Base-by-base conservation (phyloP, 768 basidiomycete species). In the Leccinum rimulosum region DNA sequence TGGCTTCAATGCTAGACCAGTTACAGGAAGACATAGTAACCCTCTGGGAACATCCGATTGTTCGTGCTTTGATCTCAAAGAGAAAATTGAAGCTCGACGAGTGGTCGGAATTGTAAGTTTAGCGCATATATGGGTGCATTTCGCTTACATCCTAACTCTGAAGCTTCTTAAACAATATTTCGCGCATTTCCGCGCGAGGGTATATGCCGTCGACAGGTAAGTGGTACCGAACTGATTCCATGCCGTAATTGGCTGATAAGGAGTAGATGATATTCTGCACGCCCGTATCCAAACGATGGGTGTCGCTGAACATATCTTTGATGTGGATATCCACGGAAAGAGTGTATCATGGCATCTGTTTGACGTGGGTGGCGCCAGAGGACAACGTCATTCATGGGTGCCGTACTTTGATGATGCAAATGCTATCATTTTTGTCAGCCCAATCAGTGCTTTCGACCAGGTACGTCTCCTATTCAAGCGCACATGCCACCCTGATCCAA, bases 221-320 rank as follows among this genome's bases (percentile, higher is more conserved):
- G 74, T 60, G 15, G 49, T 57, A 56, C 30, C 43, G 38, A 66
- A 68, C 70, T 74, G 1, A 19, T 45, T 38, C n/a, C 30, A 22
- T 49, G 12, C 12, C 74, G 72, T 70, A 68, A 63, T 72, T 56
- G 75, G 51, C 49, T 66, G 62, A 62, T 22, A 52, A 48, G 55
- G 36, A 8, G 25, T 60, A 91, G 91, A 93, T 71, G 91, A 94
- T 67, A 91, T 94, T 57, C 78, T 94, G 17, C 90, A 91, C 68
- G 91, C 90, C n/a, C 87, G 91, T 36, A 88, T 94, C 55, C 93
- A 93, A 68, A 94, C 91, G 7, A 91, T 94, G 86, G 91, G 91
- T 1, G 87, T 94, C 4, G 82, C 89, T 0, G 91, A 93, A 71
- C 91, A 93, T 64, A 77, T 86, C 31, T 93, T 93, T 64, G 89